Base-by-base conservation (phyloP, 345 rosid species). In the Populus tremula region DNA sequence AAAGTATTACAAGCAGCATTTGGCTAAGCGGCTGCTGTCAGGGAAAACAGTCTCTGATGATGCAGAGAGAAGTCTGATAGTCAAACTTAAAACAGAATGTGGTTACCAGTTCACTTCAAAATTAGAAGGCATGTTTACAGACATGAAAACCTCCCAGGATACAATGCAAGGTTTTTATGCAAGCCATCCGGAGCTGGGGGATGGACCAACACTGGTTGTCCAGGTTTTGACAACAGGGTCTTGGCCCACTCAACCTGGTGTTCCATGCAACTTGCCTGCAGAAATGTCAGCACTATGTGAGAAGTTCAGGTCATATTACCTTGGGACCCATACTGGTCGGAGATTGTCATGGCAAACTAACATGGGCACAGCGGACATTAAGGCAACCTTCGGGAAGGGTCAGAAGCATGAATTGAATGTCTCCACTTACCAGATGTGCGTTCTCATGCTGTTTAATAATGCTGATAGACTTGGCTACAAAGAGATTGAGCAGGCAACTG, bases 261-360 rank as follows among this genome's bases (percentile, higher is more conserved):
- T 84, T 35, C 87, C 97, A 47, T 93, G 98, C 84, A 93, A 96
- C 78, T 88, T 96, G 82, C 99, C 99, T 33, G 81, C 92, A 45
- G 99, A 96, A 83, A 89, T 96, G 88, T 87, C 93, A 21, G 91
- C 86, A 31, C 78, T 96, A 18, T 96, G 99, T 41, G 97, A 96
- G 89, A 96, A 92, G 91, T 96, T 96, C 82, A 89, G 98, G 39
- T 89, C 96, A 6, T 88, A 89, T 80, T 96, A 96, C 86, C 98
- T 96, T 20, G 99, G 99, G 68, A 93, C 98, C 53, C 99, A 93
- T 71, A 96, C 93, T 6, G 99, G 99, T 21, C 82, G 99, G 86
- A 88, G 99, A 80, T 76, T 96, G 74, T 87, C 99, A 10, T 96
- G 99, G 99, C 99, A 96, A 83, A 96, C 99, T n/a, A 96, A 96